Percentiles rank a stretch among this genome's conserved stretches.
phyloP scores from a whole-genome alignment of 768 basidiomycete species.

The Termitomyces sp. region DNA sequence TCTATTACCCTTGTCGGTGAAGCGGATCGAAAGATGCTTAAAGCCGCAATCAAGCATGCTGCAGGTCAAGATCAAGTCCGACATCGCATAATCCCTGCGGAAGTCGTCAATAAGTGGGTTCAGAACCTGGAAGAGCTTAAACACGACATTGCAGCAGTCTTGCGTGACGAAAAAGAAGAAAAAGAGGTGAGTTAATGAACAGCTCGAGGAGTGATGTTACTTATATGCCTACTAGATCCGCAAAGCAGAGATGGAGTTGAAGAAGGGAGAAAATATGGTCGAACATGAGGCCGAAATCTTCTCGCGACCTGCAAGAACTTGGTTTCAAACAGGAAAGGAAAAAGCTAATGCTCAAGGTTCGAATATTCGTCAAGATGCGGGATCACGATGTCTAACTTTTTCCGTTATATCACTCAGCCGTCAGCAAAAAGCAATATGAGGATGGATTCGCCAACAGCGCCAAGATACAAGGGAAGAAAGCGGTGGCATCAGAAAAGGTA shows the following conservation, averaged over 20 bases:
- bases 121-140: conserved; percentile 69
- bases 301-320: conserved; percentile 92
- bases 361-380: conserved; percentile 2
- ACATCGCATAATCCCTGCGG: conserved; percentile 82
- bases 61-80: conserved; percentile 75
- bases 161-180: conserved; percentile 94
- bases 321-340: conserved; percentile 92
- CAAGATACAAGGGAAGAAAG: conserved; percentile 37
- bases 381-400: conserved; percentile 5
- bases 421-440: conserved; percentile 77
- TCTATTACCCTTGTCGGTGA: conserved; percentile 96
- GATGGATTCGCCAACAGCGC: conserved; percentile 36
- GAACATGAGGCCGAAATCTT: conserved; percentile 92
- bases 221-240: conserved; percentile 51
- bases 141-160: conserved; percentile 71
- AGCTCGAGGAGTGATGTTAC: conserved; percentile 2
- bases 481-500: conserved; percentile 39
- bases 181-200: conserved; percentile 56
- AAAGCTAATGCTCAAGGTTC: conserved; percentile 78
- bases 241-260: conserved; percentile 92
- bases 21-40: conserved; percentile 93
- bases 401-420: conserved; percentile 38
- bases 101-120: conserved; percentile 67
- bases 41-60: conserved; percentile 90
- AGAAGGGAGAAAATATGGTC: conserved; percentile 93